Percentiles rank a stretch among this genome's conserved stretches.
Evolutionary conservation across 305 asterid genomes (phyloP).

Genomic region (Ruellia speciosa): DNA sequence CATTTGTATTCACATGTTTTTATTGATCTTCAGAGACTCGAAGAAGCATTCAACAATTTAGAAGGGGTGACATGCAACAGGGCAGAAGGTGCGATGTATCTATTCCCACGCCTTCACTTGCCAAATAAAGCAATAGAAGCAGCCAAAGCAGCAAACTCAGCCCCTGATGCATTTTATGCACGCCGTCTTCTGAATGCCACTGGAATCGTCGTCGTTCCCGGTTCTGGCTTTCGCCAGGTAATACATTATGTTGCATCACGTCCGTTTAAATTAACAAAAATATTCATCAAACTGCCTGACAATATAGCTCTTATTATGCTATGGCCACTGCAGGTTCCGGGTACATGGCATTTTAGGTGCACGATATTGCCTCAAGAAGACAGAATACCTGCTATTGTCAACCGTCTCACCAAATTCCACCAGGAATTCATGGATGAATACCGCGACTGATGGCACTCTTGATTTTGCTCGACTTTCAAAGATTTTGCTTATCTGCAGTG

Average conservation of each 20-base stretch:
- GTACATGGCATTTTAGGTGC: slow-evolving; percentile 94
- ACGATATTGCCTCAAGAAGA: slow-evolving; percentile 90
- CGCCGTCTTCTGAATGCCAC: slow-evolving; percentile 76
- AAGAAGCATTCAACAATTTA: slow-evolving; percentile 71
- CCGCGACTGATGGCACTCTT: slow-evolving; percentile 33
- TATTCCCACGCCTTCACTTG: slow-evolving; percentile 67
- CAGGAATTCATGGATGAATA: slow-evolving; percentile 68
- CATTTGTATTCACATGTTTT: neutral
- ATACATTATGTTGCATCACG: neutral
- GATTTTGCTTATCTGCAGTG: neutral
- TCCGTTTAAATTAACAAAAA: neutral
- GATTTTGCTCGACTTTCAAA: no score
- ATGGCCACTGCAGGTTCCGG: slow-evolving; percentile 42
- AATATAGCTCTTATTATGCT: neutral
- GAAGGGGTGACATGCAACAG: slow-evolving; percentile 88
- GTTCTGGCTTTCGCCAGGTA: slow-evolving; percentile 97
- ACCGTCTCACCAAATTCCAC: slow-evolving; percentile 75
- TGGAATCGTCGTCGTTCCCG: slow-evolving; percentile 90
- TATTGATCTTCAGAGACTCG: slow-evolving; percentile 45
- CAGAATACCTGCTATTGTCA: slow-evolving; percentile 60
- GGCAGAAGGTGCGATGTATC: slow-evolving; percentile 99
- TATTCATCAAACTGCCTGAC: no score
- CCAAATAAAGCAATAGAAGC: slow-evolving; percentile 77
- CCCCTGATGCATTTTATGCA: slow-evolving; percentile 79
- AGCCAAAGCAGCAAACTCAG: slow-evolving; percentile 55